phyloP scores from a whole-genome alignment of 139 green algal genomes.

The Chlorella vulgaris region DNA sequence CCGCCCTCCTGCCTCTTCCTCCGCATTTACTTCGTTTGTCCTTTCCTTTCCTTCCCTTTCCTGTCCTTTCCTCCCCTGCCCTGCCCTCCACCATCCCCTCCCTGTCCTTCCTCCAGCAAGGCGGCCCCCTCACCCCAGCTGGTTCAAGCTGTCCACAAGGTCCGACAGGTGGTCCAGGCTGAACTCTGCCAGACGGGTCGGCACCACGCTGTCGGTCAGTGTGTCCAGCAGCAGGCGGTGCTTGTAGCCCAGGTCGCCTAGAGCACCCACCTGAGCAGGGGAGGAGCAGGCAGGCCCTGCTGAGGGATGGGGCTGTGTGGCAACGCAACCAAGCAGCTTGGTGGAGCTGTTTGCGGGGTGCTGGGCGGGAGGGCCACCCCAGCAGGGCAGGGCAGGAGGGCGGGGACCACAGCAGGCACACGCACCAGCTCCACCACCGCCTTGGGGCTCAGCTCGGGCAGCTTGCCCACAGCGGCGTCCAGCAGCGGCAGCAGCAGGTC shows the following conservation, averaged over 20 bases:
- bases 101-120: too few relatives aligned
- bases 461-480: constrained; percentile 15
- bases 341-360: too few relatives aligned
- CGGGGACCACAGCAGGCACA: neutral
- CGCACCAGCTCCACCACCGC: constrained; percentile 35
- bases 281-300: too few relatives aligned
- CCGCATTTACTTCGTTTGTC: too few relatives aligned
- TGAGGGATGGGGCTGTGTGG: too few relatives aligned
- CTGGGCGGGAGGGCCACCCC: neutral
- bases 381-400: neutral
- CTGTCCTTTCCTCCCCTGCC: too few relatives aligned
- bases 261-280: neutral
- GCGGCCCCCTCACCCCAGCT: constrained; percentile 38
- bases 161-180: constrained; percentile 28
- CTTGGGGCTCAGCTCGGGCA: constrained; percentile 33
- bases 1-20: too few relatives aligned
- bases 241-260: constrained; percentile 37
- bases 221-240: constrained; percentile 34
- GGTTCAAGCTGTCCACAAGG: constrained; percentile 41
- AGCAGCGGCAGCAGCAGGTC: constrained; percentile 33
- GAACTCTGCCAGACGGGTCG: constrained; percentile 34
- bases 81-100: too few relatives aligned
- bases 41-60: too few relatives aligned
- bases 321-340: too few relatives aligned
- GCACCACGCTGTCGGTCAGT: constrained; percentile 33